Evolutionary conservation across 176 grass and related monocot species (phyloP).

Genomic region (Zea luxurians): DNA sequence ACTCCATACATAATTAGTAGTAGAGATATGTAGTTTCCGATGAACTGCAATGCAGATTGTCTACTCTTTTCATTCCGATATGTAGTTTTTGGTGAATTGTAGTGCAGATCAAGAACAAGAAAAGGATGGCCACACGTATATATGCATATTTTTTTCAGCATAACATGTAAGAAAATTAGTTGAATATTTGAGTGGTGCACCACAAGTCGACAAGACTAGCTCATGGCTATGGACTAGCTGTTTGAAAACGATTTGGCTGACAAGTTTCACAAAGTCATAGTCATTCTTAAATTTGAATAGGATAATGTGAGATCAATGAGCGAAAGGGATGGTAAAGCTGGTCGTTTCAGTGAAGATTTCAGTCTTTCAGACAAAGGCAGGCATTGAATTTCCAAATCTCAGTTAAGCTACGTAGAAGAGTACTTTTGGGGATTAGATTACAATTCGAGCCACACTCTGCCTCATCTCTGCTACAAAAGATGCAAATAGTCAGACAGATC

Average conservation of each 20-base stretch:
- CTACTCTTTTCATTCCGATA: not conserved
- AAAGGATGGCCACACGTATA: not conserved
- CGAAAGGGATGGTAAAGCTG: not conserved
- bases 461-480: not conserved
- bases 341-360: slow-evolving; percentile 1
- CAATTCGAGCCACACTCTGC: slow-evolving; percentile 1
- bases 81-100: not conserved
- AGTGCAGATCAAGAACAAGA: not conserved
- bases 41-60: not conserved
- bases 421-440: not conserved
- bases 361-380: not conserved
- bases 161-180: not conserved
- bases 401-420: not conserved
- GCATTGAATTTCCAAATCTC: not conserved
- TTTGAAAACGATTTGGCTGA: not conserved
- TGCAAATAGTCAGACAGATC: slow-evolving; percentile 3
- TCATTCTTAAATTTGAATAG: not conserved
- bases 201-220: not conserved
- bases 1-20: too few relatives aligned
- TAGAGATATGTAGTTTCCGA: too few relatives aligned
- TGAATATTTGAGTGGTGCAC: not conserved
- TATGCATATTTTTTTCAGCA: not conserved
- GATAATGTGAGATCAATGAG: slow-evolving; percentile 8
- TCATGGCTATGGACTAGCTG: not conserved
- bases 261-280: not conserved